A percentile compares a stretch with the other conserved stretches of the same genome.
These are phyloP conservation scores for Aristolochia californica DNA, from an alignment of 164 flowering plant genomes.

Conservation along the genomic window DNA sequence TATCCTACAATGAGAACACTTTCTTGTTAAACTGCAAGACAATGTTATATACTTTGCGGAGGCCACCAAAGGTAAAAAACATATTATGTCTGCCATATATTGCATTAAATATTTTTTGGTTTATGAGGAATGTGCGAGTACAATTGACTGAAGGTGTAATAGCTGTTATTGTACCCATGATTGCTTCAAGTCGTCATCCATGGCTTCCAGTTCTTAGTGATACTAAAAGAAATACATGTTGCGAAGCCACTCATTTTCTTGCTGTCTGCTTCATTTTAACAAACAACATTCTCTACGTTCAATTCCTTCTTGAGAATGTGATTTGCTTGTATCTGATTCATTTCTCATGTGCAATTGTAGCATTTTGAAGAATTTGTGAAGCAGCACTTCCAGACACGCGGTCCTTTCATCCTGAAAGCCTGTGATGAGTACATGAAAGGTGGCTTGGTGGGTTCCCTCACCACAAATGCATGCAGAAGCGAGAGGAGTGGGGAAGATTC, in stretches of 20 bases:
- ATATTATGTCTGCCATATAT: not conserved
- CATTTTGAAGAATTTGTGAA: conserved; percentile 76
- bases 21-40: conserved; percentile 91
- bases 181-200: no score
- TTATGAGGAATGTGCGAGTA: no score
- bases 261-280: no score
- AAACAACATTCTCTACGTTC: no score
- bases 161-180: no score
- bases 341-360: conserved; percentile 19
- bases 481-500: conserved; percentile 33
- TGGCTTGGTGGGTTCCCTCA: conserved; percentile 68
- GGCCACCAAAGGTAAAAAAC: conserved; percentile 73
- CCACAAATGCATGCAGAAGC: conserved; percentile 55
- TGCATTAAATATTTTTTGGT: no score
- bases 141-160: no score
- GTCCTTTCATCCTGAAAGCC: conserved; percentile 80
- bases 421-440: conserved; percentile 95
- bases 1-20: conserved; percentile 93
- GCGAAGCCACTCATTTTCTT: no score
- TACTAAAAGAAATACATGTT: no score
- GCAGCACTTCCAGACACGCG: conserved; percentile 76
- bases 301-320: no score
- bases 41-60: conserved; percentile 81
- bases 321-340: not conserved
- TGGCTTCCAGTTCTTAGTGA: no score